Evolutionary conservation across 2,329 filamentous ascomycete species (phyloP), one percentile per base, ranked within the genome.

Genomic region (Aureobasidium sp.): DNA sequence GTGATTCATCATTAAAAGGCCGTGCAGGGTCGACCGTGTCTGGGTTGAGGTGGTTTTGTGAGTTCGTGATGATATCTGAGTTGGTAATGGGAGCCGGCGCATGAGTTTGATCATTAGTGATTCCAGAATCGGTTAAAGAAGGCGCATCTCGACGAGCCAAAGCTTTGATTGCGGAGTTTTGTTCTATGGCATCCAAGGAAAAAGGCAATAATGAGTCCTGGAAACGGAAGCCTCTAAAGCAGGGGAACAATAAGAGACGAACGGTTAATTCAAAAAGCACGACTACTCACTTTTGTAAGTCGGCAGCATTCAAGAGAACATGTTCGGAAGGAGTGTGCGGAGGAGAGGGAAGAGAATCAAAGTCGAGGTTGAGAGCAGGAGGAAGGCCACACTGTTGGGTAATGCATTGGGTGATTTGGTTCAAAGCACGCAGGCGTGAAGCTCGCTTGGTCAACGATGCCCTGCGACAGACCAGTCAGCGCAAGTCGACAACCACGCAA

Each of bases 401-500:
- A 33, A 79, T 74, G 73, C 86, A 84, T 74, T 87, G 88, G 79
- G 89, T 86, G 81, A 89, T 84, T 68, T 83, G 81, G 79, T 88
- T 95, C 69, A 96, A 83, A 78, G 94, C 88, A 74, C 87, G 87
- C 73, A 96, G 82, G 81, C 95, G 95, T 75, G 90, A 86, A 84
- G 95, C 94, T 76, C 89, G 88, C 81, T 88, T 90, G 76, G 81
- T 82, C 80, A 88, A 84, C 82, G 77, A 78, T 63, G 66, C 67
- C 66, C 73, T 75, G 65, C 57, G 38, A 61, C 17, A 60, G 49
- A 67, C 64, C 64, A 66, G 67, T 62, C 65, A 66, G 64, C 60
- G 68, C 67, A 72, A 69, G 67, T 73, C 69, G 69, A 74, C 70
- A 65, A 74, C 71, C 57, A 70, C 73, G 65, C 62, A 11, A 50